Evolutionary conservation across 2,329 filamentous ascomycete species (phyloP).

Genomic region (Gaeumannomyces tritici): DNA sequence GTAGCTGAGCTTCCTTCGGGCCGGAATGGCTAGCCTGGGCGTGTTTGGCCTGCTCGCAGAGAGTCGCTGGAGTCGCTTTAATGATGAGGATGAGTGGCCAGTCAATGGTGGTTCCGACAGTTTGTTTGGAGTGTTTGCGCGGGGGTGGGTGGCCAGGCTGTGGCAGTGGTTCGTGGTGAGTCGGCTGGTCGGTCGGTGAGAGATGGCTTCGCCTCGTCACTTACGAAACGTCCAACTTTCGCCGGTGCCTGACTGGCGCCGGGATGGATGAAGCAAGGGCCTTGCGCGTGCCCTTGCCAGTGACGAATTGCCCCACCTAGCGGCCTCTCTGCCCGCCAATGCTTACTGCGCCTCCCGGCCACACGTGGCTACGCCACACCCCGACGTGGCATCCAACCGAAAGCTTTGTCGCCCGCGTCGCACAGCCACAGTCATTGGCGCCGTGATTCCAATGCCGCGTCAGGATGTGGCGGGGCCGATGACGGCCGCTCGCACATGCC

Average conservation of each 20-base stretch:
- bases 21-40: neutral
- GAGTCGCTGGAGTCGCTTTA: neutral
- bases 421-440: neutral
- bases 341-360: neutral
- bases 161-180: neutral
- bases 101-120: neutral
- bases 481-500: too few species aligned
- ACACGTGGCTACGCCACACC: neutral
- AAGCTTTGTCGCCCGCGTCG: neutral
- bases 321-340: neutral
- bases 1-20: neutral
- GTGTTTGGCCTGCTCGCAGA: neutral
- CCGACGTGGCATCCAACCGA: neutral
- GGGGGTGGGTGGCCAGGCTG: neutral
- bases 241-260: conserved; percentile 6
- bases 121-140: neutral
- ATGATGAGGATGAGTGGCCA: neutral
- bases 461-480: neutral
- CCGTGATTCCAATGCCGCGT: neutral
- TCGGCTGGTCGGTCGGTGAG: neutral
- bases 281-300: neutral
- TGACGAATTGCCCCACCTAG: conserved; percentile 6
- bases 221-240: conserved; percentile 6
- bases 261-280: neutral
- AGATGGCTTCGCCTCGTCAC: conserved; percentile 5